Base-by-base conservation (phyloP, 208 protist species). In the Leishmania amazonensis region DNA sequence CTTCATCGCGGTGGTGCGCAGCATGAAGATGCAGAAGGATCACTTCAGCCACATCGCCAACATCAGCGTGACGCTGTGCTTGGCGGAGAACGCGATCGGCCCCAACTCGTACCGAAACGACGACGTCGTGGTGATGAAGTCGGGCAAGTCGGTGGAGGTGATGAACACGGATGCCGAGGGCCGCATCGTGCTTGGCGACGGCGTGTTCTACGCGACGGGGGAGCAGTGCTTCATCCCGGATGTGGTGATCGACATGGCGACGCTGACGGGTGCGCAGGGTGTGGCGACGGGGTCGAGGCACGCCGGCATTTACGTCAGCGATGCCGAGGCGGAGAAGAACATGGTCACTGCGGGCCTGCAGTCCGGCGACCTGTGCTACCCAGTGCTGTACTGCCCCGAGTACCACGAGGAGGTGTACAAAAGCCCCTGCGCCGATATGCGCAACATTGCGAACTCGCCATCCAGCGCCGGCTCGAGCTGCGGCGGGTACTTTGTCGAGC, bases 161-260 rank as follows among this genome's bases (percentile, higher is more conserved):
- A 94, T 92, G 77, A 97, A 98, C 91, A 97, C 95, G 8, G 95
- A 98, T 82, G 95, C 95, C 15, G 95, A 98, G 84, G 95, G 96
- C 51, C 93, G 96, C 77, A 87, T 98, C 35, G 92, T 94, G 51
- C 89, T 98, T 31, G 94, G 87, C 51, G 96, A 98, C 80, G 96
- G 92, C 74, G 90, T 98, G 40, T 89, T 83, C 85, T 94, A 97
- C 85, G 95, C 94, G 42, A 91, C 88, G 2, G 72, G 87, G 75
- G 89, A 90, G 45, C 86, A 94, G 58, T 74, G 89, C 73, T 93
- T 96, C n/a, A 85, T 88, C 40, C 94, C 96, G 17, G 86, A 93
- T 78, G 77, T 91, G 75, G 17, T 98, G 60, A 86, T 98, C 67
- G 90, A 97, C 83, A 96, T 98, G 89, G 96, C 96, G 21, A 98